Evolutionary conservation across 768 basidiomycete species (phyloP), one percentile per base, ranked within the genome.

Genomic region (Pleurotus pulmonarius): DNA sequence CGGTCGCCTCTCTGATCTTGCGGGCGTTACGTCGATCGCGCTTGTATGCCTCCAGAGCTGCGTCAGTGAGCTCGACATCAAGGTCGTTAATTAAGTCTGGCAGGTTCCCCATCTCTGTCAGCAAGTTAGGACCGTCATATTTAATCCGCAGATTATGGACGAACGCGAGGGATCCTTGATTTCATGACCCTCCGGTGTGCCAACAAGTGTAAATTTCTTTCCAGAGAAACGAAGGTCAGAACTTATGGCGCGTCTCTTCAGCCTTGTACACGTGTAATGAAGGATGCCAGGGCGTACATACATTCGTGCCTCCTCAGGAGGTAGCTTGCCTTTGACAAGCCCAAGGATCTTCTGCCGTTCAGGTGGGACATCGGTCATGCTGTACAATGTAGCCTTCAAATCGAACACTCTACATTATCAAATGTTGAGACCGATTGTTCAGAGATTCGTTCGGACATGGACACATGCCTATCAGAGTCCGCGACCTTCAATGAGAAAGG

Each of bases 291-390:
- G 29, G 29, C 63, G 72, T 26, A 61, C 76, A 64, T 58, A 81
- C 86, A 92, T 84, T 56, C 80, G 78, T 55, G 73, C 83, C 58
- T 89, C 83, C 63, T 95, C 92, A 1, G 82, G 76, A 5, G 91
- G 90, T 6, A 92, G 70, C 67, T 90, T 94, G 24, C 90, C 90
- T 64, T 90, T 92, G 26, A 88, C 85, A 22, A 96, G 70, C 0
- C 92, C 92, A 26, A 94, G 76, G 55, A 95, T 86, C 73, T 96
- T 95, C 73, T 94, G 92, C 5, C 92, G 77, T 63, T 90, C 90
- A 24, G 84, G 82, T 9, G 92, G 92, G 3, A 96, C 92, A 55
- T 76, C 80, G 3, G 92, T 96, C 51, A 92, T 65, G 34, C 71
- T 76, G 56, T 86, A 79, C 39, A 96, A 74, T 2, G 78, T 68